These are phyloP conservation scores for Cladosporium velox DNA, from an alignment of 2,329 filamentous ascomycete species.

Conservation along the genomic window DNA sequence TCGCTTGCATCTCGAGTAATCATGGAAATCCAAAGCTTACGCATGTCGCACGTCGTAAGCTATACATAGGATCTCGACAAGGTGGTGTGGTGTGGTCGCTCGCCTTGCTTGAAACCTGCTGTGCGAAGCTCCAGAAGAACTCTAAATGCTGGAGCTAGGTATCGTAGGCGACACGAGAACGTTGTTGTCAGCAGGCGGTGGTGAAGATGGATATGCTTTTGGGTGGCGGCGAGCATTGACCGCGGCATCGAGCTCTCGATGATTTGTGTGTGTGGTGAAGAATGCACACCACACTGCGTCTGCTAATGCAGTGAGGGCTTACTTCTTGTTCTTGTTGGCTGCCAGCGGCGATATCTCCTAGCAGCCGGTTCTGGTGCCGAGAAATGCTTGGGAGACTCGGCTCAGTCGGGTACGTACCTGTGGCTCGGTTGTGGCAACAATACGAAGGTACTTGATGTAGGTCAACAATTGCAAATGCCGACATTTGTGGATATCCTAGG, in stretches of 20 bases:
- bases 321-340: not conserved
- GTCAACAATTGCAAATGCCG: not conserved
- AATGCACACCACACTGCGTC: too few species aligned
- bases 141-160: not conserved
- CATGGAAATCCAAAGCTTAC: not conserved
- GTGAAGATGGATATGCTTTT: not conserved
- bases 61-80: not conserved
- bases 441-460: not conserved
- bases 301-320: too few species aligned
- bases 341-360: constrained; percentile 2
- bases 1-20: too few species aligned
- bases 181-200: not conserved
- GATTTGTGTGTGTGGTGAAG: not conserved
- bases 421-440: not conserved
- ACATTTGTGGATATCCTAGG: not conserved
- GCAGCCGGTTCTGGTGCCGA: constrained; percentile 1
- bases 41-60: not conserved
- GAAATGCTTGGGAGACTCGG: constrained; percentile 4
- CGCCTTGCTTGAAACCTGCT: constrained; percentile 1
- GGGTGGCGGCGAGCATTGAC: not conserved
- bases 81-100: not conserved
- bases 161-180: not conserved
- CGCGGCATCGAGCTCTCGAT: not conserved
- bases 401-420: constrained; percentile 11
- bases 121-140: constrained; percentile 1